Percentiles rank a stretch among this genome's conserved stretches.
Evolutionary conservation across 2,329 filamentous ascomycete genomes (phyloP).

Genomic region (Zymoseptoria ardabiliae): DNA sequence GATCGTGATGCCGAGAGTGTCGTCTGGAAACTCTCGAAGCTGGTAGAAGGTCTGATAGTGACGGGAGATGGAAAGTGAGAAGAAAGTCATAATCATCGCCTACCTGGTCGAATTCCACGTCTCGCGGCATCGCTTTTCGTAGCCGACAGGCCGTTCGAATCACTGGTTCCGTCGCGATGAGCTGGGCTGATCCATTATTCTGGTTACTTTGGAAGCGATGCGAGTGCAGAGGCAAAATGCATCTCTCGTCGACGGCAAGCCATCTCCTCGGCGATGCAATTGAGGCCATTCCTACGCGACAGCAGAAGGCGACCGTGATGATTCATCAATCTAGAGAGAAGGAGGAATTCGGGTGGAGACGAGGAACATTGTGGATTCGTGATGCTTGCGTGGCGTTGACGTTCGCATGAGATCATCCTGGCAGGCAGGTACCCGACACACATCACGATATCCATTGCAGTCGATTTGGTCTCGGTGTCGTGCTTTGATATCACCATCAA

Average conservation of each 20-base stretch:
- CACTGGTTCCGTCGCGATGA: too few species aligned
- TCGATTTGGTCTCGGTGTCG: background rate
- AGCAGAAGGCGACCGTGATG: background rate
- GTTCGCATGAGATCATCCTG: background rate
- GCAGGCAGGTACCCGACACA: too few species aligned
- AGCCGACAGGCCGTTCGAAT: too few species aligned
- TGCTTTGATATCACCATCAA: background rate
- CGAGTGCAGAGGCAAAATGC: background rate
- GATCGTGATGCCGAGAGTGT: background rate
- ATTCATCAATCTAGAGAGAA: background rate
- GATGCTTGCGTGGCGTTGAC: background rate
- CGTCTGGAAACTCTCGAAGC: background rate
- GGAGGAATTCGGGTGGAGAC: background rate
- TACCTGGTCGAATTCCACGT: background rate
- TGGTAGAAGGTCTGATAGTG: background rate
- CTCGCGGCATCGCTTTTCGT: too few species aligned
- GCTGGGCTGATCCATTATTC: too few species aligned
- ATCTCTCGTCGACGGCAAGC: too few species aligned
- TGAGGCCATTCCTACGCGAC: too few species aligned
- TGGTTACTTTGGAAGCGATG: background rate
- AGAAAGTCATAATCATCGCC: background rate
- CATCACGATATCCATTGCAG: background rate
- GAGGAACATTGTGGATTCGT: background rate
- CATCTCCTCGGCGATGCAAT: too few species aligned
- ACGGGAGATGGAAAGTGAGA: background rate